Conservation (phyloP, 257 asterid genomes). For the Ajuga chamaepitys region DNA sequence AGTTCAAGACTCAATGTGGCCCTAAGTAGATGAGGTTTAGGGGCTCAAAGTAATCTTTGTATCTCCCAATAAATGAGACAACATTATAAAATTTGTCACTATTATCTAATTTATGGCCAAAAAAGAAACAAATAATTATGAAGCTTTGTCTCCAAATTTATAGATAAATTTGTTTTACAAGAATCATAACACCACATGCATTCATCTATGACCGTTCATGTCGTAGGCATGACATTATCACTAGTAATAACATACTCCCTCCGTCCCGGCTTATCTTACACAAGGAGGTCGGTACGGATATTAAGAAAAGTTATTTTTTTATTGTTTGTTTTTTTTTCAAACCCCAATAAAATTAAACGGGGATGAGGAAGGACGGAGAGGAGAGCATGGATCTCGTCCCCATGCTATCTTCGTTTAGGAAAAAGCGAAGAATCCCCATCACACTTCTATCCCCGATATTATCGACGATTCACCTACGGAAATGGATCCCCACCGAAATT, state of each 20-base stretch:
- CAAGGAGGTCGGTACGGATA: too few relatives aligned
- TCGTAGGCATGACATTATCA: slow-evolving; percentile 32
- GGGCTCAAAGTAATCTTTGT: slow-evolving; percentile 55
- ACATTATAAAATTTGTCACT: slow-evolving; percentile 21
- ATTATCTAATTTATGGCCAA: slow-evolving; percentile 12
- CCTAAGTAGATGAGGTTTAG: slow-evolving; percentile 14
- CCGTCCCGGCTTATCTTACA: too few relatives aligned
- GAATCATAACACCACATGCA: slow-evolving; percentile 17
- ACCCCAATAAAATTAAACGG: too few relatives aligned
- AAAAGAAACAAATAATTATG: neutral
- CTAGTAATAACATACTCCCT: neutral
- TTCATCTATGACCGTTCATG: slow-evolving; percentile 18
- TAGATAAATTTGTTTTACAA: neutral
- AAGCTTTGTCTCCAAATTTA: slow-evolving; percentile 13
- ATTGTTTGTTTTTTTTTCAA: too few relatives aligned
- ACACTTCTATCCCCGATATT: too few relatives aligned
- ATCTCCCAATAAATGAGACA: slow-evolving; percentile 30
- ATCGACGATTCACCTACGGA: too few relatives aligned
- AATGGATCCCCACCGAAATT: too few relatives aligned
- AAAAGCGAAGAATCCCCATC: too few relatives aligned
- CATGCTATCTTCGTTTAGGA: too few relatives aligned
- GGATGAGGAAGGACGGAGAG: too few relatives aligned
- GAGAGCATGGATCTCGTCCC: too few relatives aligned
- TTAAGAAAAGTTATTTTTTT: neutral
- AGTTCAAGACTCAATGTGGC: slow-evolving; percentile 15